Conservation (phyloP, 2,329 filamentous ascomycete genomes). For the Chrysoporthe puriensis region DNA sequence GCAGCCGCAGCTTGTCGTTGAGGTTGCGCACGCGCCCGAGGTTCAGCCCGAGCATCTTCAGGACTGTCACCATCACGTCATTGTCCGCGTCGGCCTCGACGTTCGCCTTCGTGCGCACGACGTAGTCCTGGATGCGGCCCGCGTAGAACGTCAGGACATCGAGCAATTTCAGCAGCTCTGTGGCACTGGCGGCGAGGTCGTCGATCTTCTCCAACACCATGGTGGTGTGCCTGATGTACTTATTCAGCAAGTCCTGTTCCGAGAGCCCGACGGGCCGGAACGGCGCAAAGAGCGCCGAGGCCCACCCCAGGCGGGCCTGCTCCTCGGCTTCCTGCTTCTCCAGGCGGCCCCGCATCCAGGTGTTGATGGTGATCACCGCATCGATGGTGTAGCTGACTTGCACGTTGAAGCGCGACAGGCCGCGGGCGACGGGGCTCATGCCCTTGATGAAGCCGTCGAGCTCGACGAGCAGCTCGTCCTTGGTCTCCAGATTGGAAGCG, state of each 20-base stretch:
- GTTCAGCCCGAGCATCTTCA: constrained; percentile 77
- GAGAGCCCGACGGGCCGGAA: constrained; percentile 66
- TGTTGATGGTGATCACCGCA: constrained; percentile 73
- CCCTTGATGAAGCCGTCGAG: constrained; percentile 77
- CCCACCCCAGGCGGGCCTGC: constrained; percentile 35
- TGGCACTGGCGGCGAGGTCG: constrained; percentile 67
- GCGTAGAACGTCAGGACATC: constrained; percentile 68
- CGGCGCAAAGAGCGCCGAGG: constrained; percentile 57
- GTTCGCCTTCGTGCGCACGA: constrained; percentile 63
- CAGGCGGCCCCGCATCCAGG: constrained; percentile 73
- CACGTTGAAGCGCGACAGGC: constrained; percentile 76
- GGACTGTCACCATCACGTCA: constrained; percentile 67
- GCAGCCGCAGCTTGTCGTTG: constrained; percentile 64
- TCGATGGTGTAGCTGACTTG: constrained; percentile 76
- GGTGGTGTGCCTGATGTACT: constrained; percentile 74
- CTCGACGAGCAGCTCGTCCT: constrained; percentile 73
- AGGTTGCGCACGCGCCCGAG: constrained; percentile 62
- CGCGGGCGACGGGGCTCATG: constrained; percentile 64
- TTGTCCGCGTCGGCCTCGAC: constrained; percentile 53
- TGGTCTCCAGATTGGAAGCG: constrained; percentile 68
- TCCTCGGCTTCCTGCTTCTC: constrained; percentile 58
- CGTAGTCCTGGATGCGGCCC: constrained; percentile 69
- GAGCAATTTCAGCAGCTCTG: constrained; percentile 68
- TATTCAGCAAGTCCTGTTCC: constrained; percentile 67
- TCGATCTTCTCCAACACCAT: constrained; percentile 72